These are phyloP conservation scores for Powellomyces hirtus DNA, from an alignment of 192 early-diverging fungal genomes.

Conservation along the genomic window DNA sequence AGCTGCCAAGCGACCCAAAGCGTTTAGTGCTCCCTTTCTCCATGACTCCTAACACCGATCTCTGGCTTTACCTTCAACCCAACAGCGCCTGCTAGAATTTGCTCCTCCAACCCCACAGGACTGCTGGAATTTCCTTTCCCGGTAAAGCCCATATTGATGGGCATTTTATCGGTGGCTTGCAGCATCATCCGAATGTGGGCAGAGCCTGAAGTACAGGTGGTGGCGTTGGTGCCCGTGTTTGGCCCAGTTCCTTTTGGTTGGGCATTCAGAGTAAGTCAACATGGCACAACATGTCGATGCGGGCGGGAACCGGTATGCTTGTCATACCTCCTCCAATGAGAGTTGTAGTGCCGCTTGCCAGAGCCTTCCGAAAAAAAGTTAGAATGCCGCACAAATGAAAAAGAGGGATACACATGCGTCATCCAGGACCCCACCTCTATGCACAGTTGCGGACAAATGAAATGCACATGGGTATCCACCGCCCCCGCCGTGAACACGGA, in stretches of 20 bases:
- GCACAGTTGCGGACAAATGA: slow-evolving; percentile 88
- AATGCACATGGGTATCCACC: slow-evolving; percentile 94
- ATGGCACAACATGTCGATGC: slow-evolving; percentile 73
- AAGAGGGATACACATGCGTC: too few species aligned
- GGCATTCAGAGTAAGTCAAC: slow-evolving; percentile 81
- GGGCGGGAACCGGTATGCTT: slow-evolving; percentile 44
- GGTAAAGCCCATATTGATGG: slow-evolving; percentile 92
- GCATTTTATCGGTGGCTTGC: slow-evolving; percentile 81
- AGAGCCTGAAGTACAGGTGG: slow-evolving; percentile 89
- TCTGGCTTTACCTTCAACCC: slow-evolving; percentile 61
- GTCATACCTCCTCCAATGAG: slow-evolving; percentile 24
- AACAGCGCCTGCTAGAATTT: slow-evolving; percentile 80
- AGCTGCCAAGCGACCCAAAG: slow-evolving; percentile 88
- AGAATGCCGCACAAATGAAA: too few species aligned
- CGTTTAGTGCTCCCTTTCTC: too few species aligned
- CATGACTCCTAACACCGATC: too few species aligned
- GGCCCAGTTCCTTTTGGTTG: slow-evolving; percentile 95
- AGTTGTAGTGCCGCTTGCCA: slow-evolving; percentile 41
- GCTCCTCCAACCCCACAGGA: slow-evolving; percentile 69
- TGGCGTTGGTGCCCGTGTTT: slow-evolving; percentile 94
- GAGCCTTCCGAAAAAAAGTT: slow-evolving; percentile 12
- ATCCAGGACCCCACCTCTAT: slow-evolving; percentile 63
- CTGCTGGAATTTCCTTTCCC: slow-evolving; percentile 89
- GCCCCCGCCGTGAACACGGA: slow-evolving; percentile 91
- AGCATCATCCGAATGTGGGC: slow-evolving; percentile 88